Base-by-base conservation (phyloP, 169 alveolate species). In the Plasmodium malariae region DNA sequence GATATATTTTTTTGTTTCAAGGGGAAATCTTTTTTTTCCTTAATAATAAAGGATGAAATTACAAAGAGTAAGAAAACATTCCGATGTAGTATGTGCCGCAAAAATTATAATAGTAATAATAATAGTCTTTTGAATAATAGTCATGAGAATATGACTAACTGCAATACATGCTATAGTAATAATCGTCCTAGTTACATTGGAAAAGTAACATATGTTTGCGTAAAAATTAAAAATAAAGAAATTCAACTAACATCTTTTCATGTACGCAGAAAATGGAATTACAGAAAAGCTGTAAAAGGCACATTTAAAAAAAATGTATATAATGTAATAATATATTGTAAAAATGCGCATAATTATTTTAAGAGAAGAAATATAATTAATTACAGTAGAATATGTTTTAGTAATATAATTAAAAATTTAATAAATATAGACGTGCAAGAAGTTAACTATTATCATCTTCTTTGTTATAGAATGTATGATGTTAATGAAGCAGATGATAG, bases 221-320 rank as follows among this genome's bases (percentile, higher is more conserved):
- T 19, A 32, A 48, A 32, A 68, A 68, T 48, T 68, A 40, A 34
- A 36, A 32, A 68, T 68, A 49, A 40, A 1, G 60, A 68, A 40
- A 3, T 45, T 3, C 55, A 45, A 1, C 14, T 45, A 17, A 45
- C 14, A 45, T 1, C 1, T 45, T 11, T 45, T 1, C 14, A 45
- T 3, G 65, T 19, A 54, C 14, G 14, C 28, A 51, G 17, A 19
- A 54, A 54, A 54, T 9, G 14, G 6, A 14, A 54, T 54, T 54
- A 54, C 24, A 19, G 17, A 54, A 54, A 19, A 54, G 1, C 55
- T 45, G 14, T 21, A 17, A 54, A 54, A 19, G 17, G 30, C 24
- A 19, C 24, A 19, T 54, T 54, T 17, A 54, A 54, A 9, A 54
- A 54, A 54, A 54, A 21, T 14, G 9, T 6, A 40, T 40, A 9